These are phyloP conservation scores for Solanum pimpinellifolium DNA, from an alignment of 257 asterid species.

Conservation along the genomic window DNA sequence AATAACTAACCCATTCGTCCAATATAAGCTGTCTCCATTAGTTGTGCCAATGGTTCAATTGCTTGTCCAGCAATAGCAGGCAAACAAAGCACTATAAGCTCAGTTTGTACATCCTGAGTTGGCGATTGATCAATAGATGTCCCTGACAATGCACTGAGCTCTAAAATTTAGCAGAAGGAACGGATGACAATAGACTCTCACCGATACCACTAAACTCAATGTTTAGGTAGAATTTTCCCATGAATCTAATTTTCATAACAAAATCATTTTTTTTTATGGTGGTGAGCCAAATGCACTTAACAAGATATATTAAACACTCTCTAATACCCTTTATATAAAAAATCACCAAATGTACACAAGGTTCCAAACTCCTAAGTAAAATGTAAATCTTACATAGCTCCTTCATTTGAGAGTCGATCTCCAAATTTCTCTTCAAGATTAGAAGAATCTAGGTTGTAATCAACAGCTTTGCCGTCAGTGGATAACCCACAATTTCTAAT, in stretches of 20 bases:
- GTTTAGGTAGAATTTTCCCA: background rate
- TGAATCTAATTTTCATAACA: background rate
- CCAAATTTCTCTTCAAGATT: slow-evolving; percentile 6
- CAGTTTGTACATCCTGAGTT: slow-evolving; percentile 16
- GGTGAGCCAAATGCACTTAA: background rate
- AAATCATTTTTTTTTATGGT: background rate
- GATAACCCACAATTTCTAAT: slow-evolving; percentile 10
- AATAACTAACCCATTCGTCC: slow-evolving; percentile 27
- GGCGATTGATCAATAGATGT: background rate
- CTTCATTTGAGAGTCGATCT: slow-evolving; percentile 14
- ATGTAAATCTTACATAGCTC: slow-evolving; percentile 18
- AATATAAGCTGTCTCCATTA: slow-evolving; percentile 36
- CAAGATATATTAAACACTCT: background rate
- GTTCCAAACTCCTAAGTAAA: background rate
- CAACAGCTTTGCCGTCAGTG: slow-evolving; percentile 9
- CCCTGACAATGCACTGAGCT: slow-evolving; percentile 21
- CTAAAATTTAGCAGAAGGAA: background rate
- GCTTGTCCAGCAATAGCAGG: slow-evolving; percentile 47
- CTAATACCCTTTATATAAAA: background rate
- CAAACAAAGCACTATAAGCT: slow-evolving; percentile 22
- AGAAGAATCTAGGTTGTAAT: slow-evolving; percentile 3
- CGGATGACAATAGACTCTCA: background rate
- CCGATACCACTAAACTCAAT: background rate
- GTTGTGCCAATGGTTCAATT: slow-evolving; percentile 37
- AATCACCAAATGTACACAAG: background rate